Base-by-base conservation (phyloP, 352 stramenopile genomes). In the Plasmopara viticola region DNA sequence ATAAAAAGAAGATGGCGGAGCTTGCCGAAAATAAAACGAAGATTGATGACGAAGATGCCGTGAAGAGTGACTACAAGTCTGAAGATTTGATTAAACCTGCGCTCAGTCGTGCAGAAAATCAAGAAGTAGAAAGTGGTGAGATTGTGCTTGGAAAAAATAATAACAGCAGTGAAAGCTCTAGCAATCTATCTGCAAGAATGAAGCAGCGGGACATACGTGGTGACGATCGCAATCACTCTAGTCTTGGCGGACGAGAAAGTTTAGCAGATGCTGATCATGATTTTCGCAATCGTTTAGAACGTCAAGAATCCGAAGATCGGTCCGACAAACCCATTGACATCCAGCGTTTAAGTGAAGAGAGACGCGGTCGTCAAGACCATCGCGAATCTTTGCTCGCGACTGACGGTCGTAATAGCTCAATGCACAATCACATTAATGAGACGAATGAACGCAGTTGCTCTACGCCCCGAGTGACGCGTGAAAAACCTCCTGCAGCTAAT, bases 121-220 rank as follows among this genome's bases (percentile, higher is more conserved):
- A 74, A 56, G 72, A 84, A 34, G 33, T 84, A 15, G 72, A 84
- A 46, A 84, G 70, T 17, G 72, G 72, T 6, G 72, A 84, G 51
- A 78, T 84, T 57, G 61, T 69, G 29, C 60, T 62, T 31, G 48
- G 56, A 13, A 67, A 70, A 43, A 57, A 9, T 41, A 64, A 38
- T 38, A 66, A 37, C 30, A 66, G 54, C 15, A 57, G 37, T 15
- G n/a, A 17, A 6, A 41, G 37, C 13, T 41, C 37, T 18, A 15
- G 15, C 42, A 62, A 60, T 10, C 9, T 40, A 15, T 48, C 58
- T 5, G 39, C 48, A 7, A 50, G 53, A 9, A 48, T 30, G 14
- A 70, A 69, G 34, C 56, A 58, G 15, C 60, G 43, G 25, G 51
- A 66, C 12, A 14, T 30, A 12, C 64, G 60, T 44, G 47, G 52